A percentile compares a stretch with the other conserved stretches of the same genome.
Conservation (phyloP, 805 yeast genomes). For the Metschnikowia lunata region DNA sequence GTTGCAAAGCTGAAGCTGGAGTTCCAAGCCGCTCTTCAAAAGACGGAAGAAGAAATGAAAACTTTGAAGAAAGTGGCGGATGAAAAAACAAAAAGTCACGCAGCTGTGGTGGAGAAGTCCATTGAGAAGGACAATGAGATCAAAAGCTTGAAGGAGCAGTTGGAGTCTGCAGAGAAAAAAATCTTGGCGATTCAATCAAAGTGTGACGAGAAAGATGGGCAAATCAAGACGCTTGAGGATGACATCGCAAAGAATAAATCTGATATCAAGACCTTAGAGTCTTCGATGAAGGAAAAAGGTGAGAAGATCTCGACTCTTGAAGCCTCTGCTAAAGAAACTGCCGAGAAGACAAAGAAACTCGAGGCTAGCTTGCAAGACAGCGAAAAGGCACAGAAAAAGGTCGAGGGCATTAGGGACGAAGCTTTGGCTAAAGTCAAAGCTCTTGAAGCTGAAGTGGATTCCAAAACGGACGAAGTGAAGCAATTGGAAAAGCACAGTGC, state of each 20-base stretch:
- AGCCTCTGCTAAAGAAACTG: background rate
- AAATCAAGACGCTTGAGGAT: slow-evolving; percentile 2
- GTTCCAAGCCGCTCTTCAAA: slow-evolving; percentile 4
- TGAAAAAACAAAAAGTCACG: slow-evolving; percentile 2
- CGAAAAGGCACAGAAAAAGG: slow-evolving; percentile 2
- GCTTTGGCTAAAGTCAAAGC: slow-evolving; percentile 2
- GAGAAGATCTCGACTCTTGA: slow-evolving; percentile 1
- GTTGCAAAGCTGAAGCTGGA: slow-evolving; percentile 6
- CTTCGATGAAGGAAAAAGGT: background rate
- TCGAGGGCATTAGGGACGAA: background rate
- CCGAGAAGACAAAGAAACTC: slow-evolving; percentile 3
- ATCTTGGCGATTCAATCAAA: background rate
- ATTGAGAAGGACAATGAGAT: slow-evolving; percentile 4
- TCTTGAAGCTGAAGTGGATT: slow-evolving; percentile 8
- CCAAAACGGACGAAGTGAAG: slow-evolving; percentile 5
- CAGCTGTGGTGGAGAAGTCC: slow-evolving; percentile 3
- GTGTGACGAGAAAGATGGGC: slow-evolving; percentile 3
- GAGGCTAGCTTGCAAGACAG: slow-evolving; percentile 2
- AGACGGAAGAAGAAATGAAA: slow-evolving; percentile 3
- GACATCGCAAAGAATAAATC: background rate
- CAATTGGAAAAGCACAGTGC: background rate
- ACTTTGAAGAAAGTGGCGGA: slow-evolving; percentile 2
- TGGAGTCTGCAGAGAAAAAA: slow-evolving; percentile 1
- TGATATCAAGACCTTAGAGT: background rate
- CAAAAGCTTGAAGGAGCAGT: slow-evolving; percentile 3